These are phyloP conservation scores for Neurospora sp. DNA, from an alignment of 495 filamentous ascomycete species.

Conservation along the genomic window DNA sequence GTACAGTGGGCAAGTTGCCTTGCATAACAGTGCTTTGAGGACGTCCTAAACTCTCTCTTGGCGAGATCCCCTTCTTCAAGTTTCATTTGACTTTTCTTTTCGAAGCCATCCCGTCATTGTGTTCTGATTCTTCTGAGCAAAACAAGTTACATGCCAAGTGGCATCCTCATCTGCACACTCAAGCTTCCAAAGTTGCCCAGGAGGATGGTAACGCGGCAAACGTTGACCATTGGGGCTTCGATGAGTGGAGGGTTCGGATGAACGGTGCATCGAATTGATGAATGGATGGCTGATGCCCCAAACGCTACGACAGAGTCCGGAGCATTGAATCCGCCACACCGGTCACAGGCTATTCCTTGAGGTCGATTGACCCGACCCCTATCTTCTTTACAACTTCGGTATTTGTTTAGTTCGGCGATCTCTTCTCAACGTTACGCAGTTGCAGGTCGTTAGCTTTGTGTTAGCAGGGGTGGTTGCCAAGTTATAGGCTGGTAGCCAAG, in stretches of 20 bases:
- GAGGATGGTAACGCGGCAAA: background rate
- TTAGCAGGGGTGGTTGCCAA: background rate
- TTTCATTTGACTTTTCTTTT: background rate
- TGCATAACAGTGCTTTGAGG: background rate
- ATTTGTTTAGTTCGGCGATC: background rate
- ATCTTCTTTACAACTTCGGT: background rate
- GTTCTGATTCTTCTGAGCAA: background rate
- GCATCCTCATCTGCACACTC: background rate
- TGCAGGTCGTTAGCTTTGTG: background rate
- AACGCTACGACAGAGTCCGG: background rate
- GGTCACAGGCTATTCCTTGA: background rate
- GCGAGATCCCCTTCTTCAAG: background rate
- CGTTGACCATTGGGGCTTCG: background rate
- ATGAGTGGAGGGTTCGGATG: background rate
- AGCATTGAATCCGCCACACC: background rate
- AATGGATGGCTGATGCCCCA: background rate
- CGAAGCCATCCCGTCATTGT: background rate
- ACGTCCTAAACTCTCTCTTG: background rate
- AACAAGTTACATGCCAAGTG: background rate
- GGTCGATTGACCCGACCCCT: background rate
- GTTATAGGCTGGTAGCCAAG: background rate
- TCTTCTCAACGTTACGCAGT: background rate
- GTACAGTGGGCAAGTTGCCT: background rate
- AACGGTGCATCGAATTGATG: background rate
- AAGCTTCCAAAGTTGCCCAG: background rate